phyloP scores from a whole-genome alignment of 1,139 yeast genomes.

The Lodderomyces oxycetoniae region DNA sequence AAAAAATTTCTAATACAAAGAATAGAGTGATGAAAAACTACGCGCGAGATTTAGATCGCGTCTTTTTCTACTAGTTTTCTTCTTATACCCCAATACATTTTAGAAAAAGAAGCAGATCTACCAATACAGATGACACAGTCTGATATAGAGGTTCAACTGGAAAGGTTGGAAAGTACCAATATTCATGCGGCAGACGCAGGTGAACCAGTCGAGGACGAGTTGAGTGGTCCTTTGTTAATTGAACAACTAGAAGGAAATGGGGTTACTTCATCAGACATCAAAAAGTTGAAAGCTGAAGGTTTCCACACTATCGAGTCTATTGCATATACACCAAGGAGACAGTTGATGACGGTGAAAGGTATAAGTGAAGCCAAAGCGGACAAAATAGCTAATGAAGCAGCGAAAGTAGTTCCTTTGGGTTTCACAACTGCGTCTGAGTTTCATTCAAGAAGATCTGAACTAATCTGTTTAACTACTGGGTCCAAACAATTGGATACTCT shows the following conservation, averaged over 20 bases:
- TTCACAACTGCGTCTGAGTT: constrained; percentile 97
- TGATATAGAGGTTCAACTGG: constrained; percentile 7
- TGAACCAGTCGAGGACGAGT: constrained; percentile 33
- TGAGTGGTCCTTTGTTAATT: constrained; percentile 41
- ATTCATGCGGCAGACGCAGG: constrained; percentile 5
- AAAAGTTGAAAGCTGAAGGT: constrained; percentile 78
- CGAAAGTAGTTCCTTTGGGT: constrained; percentile 89
- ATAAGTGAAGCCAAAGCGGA: constrained; percentile 96
- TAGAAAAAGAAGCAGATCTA: neutral
- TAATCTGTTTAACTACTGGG: constrained; percentile 92
- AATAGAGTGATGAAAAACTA: too few species aligned
- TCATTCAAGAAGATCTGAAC: constrained; percentile 82
- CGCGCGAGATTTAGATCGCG: too few species aligned
- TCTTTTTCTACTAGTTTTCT: too few species aligned
- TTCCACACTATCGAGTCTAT: constrained; percentile 86
- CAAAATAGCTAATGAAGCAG: constrained; percentile 73
- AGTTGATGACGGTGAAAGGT: constrained; percentile 75
- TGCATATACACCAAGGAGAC: constrained; percentile 84
- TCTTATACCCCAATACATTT: neutral
- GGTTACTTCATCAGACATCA: constrained; percentile 72
- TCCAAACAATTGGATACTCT: constrained; percentile 90
- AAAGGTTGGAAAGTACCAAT: constrained; percentile 6
- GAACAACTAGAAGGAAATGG: constrained; percentile 75
- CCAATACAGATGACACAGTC: constrained; percentile 9
- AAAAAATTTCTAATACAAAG: too few species aligned